Evolutionary conservation across 2,329 filamentous ascomycete genomes (phyloP), one percentile per base, ranked within the genome.

Genomic region (Colletotrichum theobromicola): DNA sequence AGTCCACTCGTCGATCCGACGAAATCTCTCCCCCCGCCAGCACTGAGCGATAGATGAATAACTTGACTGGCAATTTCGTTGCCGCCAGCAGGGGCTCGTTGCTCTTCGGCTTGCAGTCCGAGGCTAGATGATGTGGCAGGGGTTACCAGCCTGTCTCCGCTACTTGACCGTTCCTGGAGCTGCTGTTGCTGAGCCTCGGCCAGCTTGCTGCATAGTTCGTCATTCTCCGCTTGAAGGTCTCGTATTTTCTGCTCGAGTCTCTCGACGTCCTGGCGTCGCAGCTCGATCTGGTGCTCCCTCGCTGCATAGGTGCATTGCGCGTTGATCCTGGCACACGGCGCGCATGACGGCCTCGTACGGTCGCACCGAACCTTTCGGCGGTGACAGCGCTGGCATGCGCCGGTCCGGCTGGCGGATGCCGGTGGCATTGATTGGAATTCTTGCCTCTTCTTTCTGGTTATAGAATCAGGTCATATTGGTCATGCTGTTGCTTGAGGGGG

Each of bases 11-110:
- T 82, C 16, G 80, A 85, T 6, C 85, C 86, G 21, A 87, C 77
- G 65, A 85, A 87, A 21, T 85, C 83, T 50, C 82, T 80, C 5
- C 85, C 85, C 0, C 85, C 85, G 9, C 84, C 85, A 6, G 84
- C 85, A 42, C 81, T 84, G 18, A 84, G 79, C 8, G 84, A 85
- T n/a, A 87, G 79, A 68, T 84, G 84, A 0, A 85, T 84, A n/a
- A 87, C 84, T 70, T 87, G 83, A 32, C 83, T 83, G 0, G 83
- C 81, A 4, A 85, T 81, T 26, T 84, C 83, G n/a, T 78, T 76
- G 50, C 75, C 63, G n/a, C 73, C 70, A 15, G 74, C 71, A 46
- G 70, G 32, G 15, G 61, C n/a, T 32, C 34, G 26, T 7, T 53
- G 32, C 32, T 69, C 53, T 4, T 46, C 61, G 0, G 42, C 64